Evolutionary conservation across 2,329 filamentous ascomycete genomes (phyloP).

Genomic region (Penicillium janthinellum): DNA sequence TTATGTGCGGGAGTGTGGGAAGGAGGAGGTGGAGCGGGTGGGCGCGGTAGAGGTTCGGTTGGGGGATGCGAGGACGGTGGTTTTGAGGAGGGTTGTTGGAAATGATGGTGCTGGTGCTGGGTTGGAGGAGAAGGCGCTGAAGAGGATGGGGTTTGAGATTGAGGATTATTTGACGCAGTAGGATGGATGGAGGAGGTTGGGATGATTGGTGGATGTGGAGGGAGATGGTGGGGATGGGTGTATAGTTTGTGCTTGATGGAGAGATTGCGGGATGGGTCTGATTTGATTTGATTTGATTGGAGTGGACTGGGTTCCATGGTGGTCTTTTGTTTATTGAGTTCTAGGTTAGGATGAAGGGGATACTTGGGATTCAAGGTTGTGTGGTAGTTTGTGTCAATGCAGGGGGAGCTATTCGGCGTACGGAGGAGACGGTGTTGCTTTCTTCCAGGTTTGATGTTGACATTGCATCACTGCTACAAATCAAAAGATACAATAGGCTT

Average conservation of each 20-base stretch:
- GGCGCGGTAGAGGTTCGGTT: constrained; percentile 60
- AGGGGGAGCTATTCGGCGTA: too few species aligned
- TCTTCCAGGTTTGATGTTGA: too few species aligned
- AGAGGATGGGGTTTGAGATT: constrained; percentile 82
- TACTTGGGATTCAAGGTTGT: neutral
- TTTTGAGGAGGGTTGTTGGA: constrained; percentile 51
- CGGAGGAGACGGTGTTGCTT: too few species aligned
- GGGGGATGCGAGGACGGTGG: constrained; percentile 52
- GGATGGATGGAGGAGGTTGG: neutral
- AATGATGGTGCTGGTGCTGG: constrained; percentile 29
- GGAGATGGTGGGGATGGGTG: too few species aligned
- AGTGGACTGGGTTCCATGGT: neutral
- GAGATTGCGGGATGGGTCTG: neutral
- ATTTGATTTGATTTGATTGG: neutral
- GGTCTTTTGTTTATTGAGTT: neutral
- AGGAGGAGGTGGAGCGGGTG: constrained; percentile 43
- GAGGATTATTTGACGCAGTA: constrained; percentile 64
- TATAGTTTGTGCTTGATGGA: neutral
- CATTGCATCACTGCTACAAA: too few species aligned
- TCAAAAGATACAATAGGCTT: too few species aligned
- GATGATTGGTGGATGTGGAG: neutral
- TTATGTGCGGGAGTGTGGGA: constrained; percentile 45
- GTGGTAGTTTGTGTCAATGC: neutral
- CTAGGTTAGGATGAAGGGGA: neutral
- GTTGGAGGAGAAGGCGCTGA: constrained; percentile 69